phyloP scores from a whole-genome alignment of 2,329 filamentous ascomycete genomes.

The Lecanoromycetidae sp. region DNA sequence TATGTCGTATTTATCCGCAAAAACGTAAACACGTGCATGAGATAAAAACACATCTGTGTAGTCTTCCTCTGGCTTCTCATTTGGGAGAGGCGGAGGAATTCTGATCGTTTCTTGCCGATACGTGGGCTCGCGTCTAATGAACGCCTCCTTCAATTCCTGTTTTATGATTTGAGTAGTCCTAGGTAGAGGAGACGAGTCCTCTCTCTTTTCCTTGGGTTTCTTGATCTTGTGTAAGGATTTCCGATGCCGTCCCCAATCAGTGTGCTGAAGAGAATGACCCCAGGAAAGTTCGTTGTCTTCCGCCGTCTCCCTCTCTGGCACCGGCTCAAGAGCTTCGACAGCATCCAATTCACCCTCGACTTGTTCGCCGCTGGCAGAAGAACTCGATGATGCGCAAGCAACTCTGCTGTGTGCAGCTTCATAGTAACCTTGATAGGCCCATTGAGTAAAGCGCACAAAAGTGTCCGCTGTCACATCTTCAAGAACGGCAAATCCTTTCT shows the following conservation, averaged over 20 bases:
- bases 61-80: constrained; percentile 18
- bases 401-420: neutral
- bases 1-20: constrained; percentile 31
- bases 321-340: neutral
- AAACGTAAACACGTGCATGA: constrained; percentile 29
- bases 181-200: no score
- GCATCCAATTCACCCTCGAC: neutral
- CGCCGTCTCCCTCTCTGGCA: no score
- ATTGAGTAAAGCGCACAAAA: constrained; percentile 14
- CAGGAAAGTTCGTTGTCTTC: no score
- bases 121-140: neutral
- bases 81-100: constrained; percentile 7
- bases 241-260: no score
- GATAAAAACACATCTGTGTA: constrained; percentile 27
- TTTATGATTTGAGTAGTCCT: no score
- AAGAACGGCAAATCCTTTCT: constrained; percentile 8
- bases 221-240: no score
- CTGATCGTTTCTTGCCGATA: neutral
- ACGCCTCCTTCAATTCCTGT: neutral
- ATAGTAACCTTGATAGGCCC: constrained; percentile 13
- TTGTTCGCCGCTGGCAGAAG: no score
- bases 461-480: constrained; percentile 11
- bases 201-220: no score
- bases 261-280: no score
- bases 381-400: no score